These are phyloP conservation scores for Cercospora sp. DNA, from an alignment of 2,329 filamentous ascomycete genomes.

Conservation along the genomic window DNA sequence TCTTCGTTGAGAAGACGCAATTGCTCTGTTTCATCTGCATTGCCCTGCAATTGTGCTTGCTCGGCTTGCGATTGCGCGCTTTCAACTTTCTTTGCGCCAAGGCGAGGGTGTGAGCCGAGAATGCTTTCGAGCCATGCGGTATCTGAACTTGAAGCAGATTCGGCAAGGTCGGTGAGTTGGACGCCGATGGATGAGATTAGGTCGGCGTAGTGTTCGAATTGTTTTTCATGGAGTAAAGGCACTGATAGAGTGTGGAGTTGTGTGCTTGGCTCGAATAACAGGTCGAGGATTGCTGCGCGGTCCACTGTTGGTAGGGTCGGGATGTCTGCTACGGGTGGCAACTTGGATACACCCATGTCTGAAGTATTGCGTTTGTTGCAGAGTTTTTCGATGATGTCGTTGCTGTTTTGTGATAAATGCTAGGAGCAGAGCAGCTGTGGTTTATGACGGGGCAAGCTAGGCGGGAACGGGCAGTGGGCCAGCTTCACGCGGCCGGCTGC, in stretches of 20 bases:
- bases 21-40: slow-evolving; percentile 55
- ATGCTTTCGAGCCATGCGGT: slow-evolving; percentile 66
- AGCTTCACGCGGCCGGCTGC: slow-evolving; percentile 3
- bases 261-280: slow-evolving; percentile 79
- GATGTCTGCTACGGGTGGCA: slow-evolving; percentile 62
- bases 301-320: slow-evolving; percentile 56
- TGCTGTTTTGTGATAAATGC: background rate
- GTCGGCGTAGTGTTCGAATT: slow-evolving; percentile 66
- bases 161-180: slow-evolving; percentile 62
- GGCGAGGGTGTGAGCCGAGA: slow-evolving; percentile 76
- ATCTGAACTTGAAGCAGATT: slow-evolving; percentile 52
- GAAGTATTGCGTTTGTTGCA: background rate
- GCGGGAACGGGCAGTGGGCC: background rate
- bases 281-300: slow-evolving; percentile 65
- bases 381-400: background rate
- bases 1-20: slow-evolving; percentile 67
- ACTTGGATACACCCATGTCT: slow-evolving; percentile 25
- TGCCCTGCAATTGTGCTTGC: slow-evolving; percentile 69
- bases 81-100: slow-evolving; percentile 79
- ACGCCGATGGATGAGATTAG: slow-evolving; percentile 67
- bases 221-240: slow-evolving; percentile 61
- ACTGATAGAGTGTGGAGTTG: slow-evolving; percentile 71
- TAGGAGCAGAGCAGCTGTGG: background rate
- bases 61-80: slow-evolving; percentile 78
- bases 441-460: slow-evolving; percentile 2